Evolutionary conservation across 2,329 filamentous ascomycete genomes (phyloP).

Genomic region (Xylariaceae sp.): DNA sequence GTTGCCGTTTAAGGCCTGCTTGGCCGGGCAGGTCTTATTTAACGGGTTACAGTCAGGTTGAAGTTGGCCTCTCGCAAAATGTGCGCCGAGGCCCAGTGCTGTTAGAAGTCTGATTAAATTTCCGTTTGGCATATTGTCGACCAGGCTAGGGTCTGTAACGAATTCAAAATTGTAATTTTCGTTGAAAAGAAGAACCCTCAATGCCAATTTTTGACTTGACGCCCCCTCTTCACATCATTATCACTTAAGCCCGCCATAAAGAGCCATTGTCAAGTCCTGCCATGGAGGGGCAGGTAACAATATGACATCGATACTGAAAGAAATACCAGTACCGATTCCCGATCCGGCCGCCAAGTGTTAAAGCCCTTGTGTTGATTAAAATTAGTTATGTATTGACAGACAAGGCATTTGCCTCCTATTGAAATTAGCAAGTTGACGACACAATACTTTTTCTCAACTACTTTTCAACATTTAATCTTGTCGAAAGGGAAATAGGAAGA

Average conservation of each 20-base stretch:
- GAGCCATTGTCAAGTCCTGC: slow-evolving; percentile 24
- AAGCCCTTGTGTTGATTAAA: slow-evolving; percentile 2
- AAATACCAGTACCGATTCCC: slow-evolving; percentile 16
- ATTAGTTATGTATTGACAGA: slow-evolving; percentile 4
- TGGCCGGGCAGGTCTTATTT: slow-evolving; percentile 23
- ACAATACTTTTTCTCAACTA: slow-evolving; percentile 5
- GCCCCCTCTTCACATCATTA: slow-evolving; percentile 23
- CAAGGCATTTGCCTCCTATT: slow-evolving; percentile 8
- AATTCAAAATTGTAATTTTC: slow-evolving; percentile 13
- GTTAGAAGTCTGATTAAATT: slow-evolving; percentile 22
- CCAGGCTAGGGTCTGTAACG: slow-evolving; percentile 17
- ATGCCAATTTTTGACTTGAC: background rate
- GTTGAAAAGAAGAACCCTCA: slow-evolving; percentile 10
- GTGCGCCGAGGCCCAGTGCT: slow-evolving; percentile 21
- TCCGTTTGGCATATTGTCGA: slow-evolving; percentile 24
- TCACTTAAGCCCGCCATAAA: slow-evolving; percentile 25
- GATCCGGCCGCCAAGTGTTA: slow-evolving; percentile 20
- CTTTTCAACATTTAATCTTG: too few species aligned
- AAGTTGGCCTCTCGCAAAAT: slow-evolving; percentile 24
- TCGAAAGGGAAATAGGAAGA: slow-evolving; percentile 1
- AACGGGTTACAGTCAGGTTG: slow-evolving; percentile 31
- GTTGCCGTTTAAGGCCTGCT: slow-evolving; percentile 24
- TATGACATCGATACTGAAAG: slow-evolving; percentile 25
- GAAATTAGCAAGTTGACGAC: background rate
- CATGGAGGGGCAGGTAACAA: slow-evolving; percentile 17